Evolutionary conservation across 495 filamentous ascomycete genomes (phyloP).

Genomic region (Letharia lupina): DNA sequence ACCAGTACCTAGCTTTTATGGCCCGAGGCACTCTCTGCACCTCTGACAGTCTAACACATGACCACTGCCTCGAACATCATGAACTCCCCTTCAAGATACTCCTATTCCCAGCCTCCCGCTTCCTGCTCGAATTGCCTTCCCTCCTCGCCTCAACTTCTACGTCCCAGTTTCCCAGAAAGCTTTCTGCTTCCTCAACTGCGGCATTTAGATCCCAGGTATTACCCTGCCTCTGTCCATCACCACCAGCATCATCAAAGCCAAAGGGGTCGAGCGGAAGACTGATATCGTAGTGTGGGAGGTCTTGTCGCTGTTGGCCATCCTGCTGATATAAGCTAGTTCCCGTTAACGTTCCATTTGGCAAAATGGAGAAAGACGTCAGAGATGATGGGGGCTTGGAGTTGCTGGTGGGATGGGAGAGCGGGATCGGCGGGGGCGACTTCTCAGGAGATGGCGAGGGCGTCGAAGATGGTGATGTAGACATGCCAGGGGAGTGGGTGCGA

Average conservation of each 20-base stretch:
- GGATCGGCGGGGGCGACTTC: constrained; percentile 11
- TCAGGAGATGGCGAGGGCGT: constrained; percentile 1
- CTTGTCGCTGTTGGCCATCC: constrained; percentile 22
- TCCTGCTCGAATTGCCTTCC: constrained; percentile 3
- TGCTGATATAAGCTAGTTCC: constrained; percentile 15
- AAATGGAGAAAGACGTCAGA: constrained; percentile 24
- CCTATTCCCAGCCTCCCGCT: neutral
- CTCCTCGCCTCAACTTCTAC: constrained; percentile 23
- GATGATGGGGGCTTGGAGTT: constrained; percentile 15
- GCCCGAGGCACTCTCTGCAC: neutral
- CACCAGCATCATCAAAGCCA: neutral
- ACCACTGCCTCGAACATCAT: neutral
- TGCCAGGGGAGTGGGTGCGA: constrained; percentile 7
- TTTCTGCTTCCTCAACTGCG: constrained; percentile 24
- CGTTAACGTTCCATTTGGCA: constrained; percentile 23
- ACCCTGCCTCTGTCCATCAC: neutral
- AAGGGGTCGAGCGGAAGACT: constrained; percentile 15
- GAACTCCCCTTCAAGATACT: neutral
- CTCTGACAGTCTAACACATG: neutral
- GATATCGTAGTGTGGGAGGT: constrained; percentile 2
- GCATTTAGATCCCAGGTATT: constrained; percentile 19
- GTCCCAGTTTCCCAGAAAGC: constrained; percentile 23
- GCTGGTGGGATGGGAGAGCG: constrained; percentile 9
- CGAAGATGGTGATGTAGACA: constrained; percentile 18
- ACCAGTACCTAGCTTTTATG: neutral